Evolutionary conservation across 1,284 basidiomycete species (phyloP).

Genomic region (Apiotrichum laibachii): DNA sequence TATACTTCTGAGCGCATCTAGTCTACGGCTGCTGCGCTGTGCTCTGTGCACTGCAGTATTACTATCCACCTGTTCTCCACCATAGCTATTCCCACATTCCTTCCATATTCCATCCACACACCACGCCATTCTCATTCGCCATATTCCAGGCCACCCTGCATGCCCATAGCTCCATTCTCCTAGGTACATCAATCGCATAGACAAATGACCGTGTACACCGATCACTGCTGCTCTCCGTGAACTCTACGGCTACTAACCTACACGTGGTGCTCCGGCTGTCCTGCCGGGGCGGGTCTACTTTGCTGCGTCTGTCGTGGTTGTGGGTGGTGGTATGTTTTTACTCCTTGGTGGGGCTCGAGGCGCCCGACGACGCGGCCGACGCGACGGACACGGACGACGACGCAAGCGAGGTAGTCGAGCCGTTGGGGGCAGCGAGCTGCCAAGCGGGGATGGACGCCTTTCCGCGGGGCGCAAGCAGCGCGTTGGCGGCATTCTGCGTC

Average conservation of each 20-base stretch:
- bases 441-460: conserved; percentile 74
- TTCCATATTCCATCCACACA: too few species aligned
- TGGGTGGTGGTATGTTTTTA: not conserved
- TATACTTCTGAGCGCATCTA: not conserved
- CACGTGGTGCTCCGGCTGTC: too few species aligned
- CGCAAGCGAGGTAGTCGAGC: conserved; percentile 10
- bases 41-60: too few species aligned
- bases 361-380: conserved; percentile 12
- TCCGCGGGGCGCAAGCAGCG: conserved; percentile 52
- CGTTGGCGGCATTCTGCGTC: conserved; percentile 42
- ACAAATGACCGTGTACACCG: not conserved
- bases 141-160: too few species aligned
- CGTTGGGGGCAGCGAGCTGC: conserved; percentile 59
- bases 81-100: too few species aligned
- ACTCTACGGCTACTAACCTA: not conserved
- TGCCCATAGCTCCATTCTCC: too few species aligned
- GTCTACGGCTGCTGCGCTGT: too few species aligned
- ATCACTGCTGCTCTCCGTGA: conserved; percentile 1
- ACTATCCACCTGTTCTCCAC: too few species aligned
- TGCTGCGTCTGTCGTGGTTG: too few species aligned
- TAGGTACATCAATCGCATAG: conserved; percentile 3
- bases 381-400: conserved; percentile 9
- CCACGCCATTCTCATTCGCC: too few species aligned
- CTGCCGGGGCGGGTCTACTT: not conserved
- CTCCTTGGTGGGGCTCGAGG: conserved; percentile 21